Base-by-base conservation (phyloP, 768 basidiomycete genomes). In the Suillus fuscotomentosus region DNA sequence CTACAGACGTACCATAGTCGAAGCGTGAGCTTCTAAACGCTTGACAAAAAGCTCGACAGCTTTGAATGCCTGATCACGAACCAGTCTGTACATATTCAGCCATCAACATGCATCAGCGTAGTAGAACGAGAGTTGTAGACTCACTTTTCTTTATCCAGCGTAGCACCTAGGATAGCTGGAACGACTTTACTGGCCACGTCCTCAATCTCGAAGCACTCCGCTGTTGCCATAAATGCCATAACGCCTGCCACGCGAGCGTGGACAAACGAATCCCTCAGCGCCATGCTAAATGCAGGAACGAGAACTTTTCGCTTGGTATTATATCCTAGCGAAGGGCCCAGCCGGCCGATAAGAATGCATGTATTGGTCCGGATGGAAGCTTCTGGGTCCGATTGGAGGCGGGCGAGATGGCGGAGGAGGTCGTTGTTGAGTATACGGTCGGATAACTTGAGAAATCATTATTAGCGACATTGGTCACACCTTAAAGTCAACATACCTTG, bases 391-490 rank as follows among this genome's bases (percentile, higher is more conserved):
- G 84, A 87, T 78, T 99, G 97, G 78, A 93, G 90, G 71, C 93
- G 94, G 2, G 97, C 97, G 27, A 99, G 85, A 66, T 92, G 85
- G 2, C 97, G 90, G 13, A 99, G 85, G 22, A 99, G 87, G 66
- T 99, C 97, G 70, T 99, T 99, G 77, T 99, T 99, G 43, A 99
- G 82, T 45, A 98, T 86, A 2, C 97, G 90, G 68, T 97, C 95
- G 59, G 81, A 91, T 60, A 99, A 82, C 95, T 97, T 66, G 2
- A 38, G 7, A 45, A 24, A 55, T 62, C 43, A 67, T 48, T 51
- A 13, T 66, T 65, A 39, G 17, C 5, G 15, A 31, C 3, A 53
- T 43, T 39, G 39, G n/a, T 51, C 45, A 60, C 27, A 59, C 31
- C 39, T 24, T 2, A 9, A 39, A 17, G 48, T 10, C n/a, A 17